These are phyloP conservation scores for Medicago ruthenica DNA, from an alignment of 306 rosid species.

Conservation along the genomic window DNA sequence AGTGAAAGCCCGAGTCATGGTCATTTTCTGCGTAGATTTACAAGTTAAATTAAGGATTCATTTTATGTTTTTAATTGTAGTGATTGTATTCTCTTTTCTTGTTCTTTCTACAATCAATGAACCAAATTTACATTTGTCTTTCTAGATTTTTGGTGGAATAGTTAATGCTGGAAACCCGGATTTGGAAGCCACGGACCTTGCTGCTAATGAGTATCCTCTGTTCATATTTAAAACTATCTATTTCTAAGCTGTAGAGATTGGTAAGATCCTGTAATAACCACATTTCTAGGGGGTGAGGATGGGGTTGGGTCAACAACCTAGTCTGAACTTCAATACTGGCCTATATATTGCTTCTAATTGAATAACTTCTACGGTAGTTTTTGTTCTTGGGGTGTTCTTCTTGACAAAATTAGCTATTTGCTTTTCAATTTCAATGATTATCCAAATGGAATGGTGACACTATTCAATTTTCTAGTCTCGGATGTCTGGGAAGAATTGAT, in stretches of 20 bases:
- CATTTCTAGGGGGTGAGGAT: neutral
- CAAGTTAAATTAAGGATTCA: constrained; percentile 33
- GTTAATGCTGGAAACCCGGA: constrained; percentile 82
- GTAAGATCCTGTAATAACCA: constrained; percentile 33
- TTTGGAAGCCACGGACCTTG: constrained; percentile 73
- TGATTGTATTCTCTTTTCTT: constrained; percentile 25
- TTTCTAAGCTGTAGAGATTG: constrained; percentile 27
- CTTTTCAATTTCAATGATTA: constrained; percentile 93
- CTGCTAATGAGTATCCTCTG: constrained; percentile 90
- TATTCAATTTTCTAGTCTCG: constrained; percentile 89
- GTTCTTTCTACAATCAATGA: constrained; percentile 20
- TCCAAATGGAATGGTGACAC: constrained; percentile 99
- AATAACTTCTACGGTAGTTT: constrained; percentile 29
- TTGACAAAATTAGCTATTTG: constrained; percentile 83
- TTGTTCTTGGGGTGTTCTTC: constrained; percentile 50
- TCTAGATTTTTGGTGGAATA: constrained; percentile 86
- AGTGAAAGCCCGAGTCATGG: constrained; percentile 37
- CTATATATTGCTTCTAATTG: constrained; percentile 27
- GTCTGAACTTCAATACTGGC: constrained; percentile 18
- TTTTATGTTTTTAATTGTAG: constrained; percentile 7
- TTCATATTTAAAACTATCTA: constrained; percentile 23
- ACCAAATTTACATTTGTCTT: constrained; percentile 24
- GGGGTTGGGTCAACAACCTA: constrained; percentile 29
- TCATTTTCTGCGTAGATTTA: constrained; percentile 36
- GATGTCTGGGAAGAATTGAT: constrained; percentile 83